A percentile compares a stretch with the other conserved stretches of the same genome.
Conservation (phyloP, 345 rosid species). For the Rhizophora apiculata region DNA sequence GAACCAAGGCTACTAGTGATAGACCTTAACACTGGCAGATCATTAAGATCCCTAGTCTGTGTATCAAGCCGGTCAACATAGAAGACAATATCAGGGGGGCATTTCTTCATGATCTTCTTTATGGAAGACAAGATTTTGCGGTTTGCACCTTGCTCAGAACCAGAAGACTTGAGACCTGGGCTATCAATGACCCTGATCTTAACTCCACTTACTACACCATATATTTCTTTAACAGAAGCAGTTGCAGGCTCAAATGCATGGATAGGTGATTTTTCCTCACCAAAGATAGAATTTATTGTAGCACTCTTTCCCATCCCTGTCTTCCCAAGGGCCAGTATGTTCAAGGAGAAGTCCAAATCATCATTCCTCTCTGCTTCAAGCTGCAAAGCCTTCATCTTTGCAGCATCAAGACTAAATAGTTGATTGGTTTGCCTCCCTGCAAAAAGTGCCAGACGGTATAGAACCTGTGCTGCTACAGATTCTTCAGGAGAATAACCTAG, state of each 20-base stretch:
- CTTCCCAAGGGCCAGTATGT: constrained; percentile 84
- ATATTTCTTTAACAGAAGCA: constrained; percentile 58
- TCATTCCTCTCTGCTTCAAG: constrained; percentile 63
- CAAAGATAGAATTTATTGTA: constrained; percentile 82
- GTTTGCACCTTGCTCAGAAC: constrained; percentile 71
- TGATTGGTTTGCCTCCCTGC: constrained; percentile 76
- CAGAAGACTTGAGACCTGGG: constrained; percentile 79
- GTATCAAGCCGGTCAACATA: constrained; percentile 86
- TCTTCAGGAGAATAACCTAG: constrained; percentile 79
- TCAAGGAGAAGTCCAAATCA: constrained; percentile 63
- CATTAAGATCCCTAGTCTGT: constrained; percentile 81
- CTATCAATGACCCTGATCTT: constrained; percentile 67
- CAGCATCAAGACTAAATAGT: constrained; percentile 71
- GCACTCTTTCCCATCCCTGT: constrained; percentile 97
- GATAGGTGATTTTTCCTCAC: constrained; percentile 57
- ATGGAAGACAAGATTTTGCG: constrained; percentile 60
- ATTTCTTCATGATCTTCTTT: constrained; percentile 59
- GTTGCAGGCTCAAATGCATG: constrained; percentile 84
- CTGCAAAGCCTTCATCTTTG: constrained; percentile 66
- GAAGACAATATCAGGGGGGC: constrained; percentile 80
- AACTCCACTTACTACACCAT: constrained; percentile 64
- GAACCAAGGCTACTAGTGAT: constrained; percentile 66
- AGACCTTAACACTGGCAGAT: constrained; percentile 67
- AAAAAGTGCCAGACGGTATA: constrained; percentile 66
- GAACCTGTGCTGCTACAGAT: constrained; percentile 72